Base-by-base conservation (phyloP, 345 rosid species). In the Euclidium syriacum region DNA sequence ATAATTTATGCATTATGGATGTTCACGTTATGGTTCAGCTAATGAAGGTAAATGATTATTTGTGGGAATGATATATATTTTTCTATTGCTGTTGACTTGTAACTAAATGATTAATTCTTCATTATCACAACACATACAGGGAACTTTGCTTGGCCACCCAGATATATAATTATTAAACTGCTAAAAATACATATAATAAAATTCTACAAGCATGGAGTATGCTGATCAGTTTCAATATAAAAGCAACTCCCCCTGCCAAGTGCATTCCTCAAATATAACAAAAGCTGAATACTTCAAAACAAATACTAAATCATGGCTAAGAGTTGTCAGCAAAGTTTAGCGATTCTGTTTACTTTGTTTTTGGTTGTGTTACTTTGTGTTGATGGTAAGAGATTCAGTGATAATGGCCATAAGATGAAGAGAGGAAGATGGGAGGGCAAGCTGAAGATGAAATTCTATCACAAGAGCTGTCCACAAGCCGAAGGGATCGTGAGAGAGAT, bases 401-500 rank as follows among this genome's bases (percentile, higher is more conserved):
- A 35, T 1, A 15, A 64, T 32, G 55, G 18, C 23, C 65, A 49
- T 32, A 8, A 51, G 34, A 38, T 30, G 23, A 33, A 42, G 51
- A 62, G 30, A 33, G 68, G 68, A 47, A 70, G 27, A 4, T 70
- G 70, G 74, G 74, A 58, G 24, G 62, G 27, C 41, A 61, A 57
- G 34, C 8, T 73, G 55, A 46, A 17, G 39, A 34, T 39, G 67
- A 50, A 41, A 0, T 71, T 73, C 52, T 75, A 71, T 39, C 27
- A 65, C 17, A 33, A 32, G 0, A 65, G 10, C 36, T 85, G 91
- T 40, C 79, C 77, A 4, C 39, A 35, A 38, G 76, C 70, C 19
- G 84, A 85, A 16, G 42, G 18, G 3, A 35, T 78, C 50, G 80
- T 81, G 7, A 75, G 52, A 34, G 52, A 60, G 3, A 77, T 81